phyloP scores from a whole-genome alignment of 169 alveolate genomes.

The Eimeria necatrix region DNA sequence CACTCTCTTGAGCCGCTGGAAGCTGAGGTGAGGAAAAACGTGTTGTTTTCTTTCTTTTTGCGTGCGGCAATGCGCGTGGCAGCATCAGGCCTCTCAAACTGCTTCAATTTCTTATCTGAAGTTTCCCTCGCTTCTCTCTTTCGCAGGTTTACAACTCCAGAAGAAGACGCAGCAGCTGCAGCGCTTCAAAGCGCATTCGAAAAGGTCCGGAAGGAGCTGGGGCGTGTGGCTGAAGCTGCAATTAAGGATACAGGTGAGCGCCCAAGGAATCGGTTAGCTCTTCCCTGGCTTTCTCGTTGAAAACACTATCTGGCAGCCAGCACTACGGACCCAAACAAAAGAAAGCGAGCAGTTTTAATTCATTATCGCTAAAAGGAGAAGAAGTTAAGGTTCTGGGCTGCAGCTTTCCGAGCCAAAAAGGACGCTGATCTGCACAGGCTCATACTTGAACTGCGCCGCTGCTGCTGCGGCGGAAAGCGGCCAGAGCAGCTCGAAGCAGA shows the following conservation, averaged over 20 bases:
- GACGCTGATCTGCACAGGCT: not conserved
- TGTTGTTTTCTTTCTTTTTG: not conserved
- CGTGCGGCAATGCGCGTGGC: not conserved
- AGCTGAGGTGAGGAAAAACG: constrained; percentile 15
- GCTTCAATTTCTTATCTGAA: too few relatives aligned
- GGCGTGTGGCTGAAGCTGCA: constrained; percentile 24
- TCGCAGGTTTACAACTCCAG: constrained; percentile 4
- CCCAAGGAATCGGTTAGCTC: not conserved
- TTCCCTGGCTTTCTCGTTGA: too few relatives aligned
- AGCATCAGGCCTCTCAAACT: too few relatives aligned
- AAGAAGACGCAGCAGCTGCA: constrained; percentile 21
- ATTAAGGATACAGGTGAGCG: constrained; percentile 27
- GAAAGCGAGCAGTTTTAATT: too few relatives aligned
- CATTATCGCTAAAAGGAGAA: too few relatives aligned
- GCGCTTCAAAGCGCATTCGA: not conserved
- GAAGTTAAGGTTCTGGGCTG: too few relatives aligned
- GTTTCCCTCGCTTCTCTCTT: not conserved
- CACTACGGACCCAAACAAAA: too few relatives aligned
- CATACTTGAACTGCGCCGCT: not conserved
- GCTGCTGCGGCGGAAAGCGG: not conserved
- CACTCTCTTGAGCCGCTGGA: not conserved
- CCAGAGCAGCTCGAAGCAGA: not conserved
- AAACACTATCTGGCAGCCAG: too few relatives aligned
- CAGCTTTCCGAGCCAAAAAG: too few relatives aligned
- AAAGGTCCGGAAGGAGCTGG: not conserved